Percentiles rank a stretch among this genome's conserved stretches.
phyloP scores from a whole-genome alignment of 805 yeast genomes.

The Metschnikowia orientalis region DNA sequence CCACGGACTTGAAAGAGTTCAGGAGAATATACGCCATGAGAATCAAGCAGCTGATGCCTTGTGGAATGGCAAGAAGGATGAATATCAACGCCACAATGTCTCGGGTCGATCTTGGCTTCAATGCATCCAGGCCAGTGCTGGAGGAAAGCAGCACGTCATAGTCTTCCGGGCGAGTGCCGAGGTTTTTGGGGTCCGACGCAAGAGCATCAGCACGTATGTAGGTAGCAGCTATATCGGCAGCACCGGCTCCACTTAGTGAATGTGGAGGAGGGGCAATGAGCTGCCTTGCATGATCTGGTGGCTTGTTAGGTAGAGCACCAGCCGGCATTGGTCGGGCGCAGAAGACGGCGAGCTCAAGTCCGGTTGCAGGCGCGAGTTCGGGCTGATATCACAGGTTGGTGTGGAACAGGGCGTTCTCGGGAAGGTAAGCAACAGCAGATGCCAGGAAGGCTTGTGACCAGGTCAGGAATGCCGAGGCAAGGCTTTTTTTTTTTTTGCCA shows the following conservation, averaged over 20 bases:
- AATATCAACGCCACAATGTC: slow-evolving; percentile 32
- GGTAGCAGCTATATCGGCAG: slow-evolving; percentile 10
- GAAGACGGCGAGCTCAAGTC: no score
- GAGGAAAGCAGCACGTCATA: not conserved
- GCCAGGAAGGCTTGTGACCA: no score
- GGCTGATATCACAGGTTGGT: no score
- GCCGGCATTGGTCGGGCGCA: slow-evolving; percentile 8
- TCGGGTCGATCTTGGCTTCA: slow-evolving; percentile 17
- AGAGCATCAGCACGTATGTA: slow-evolving; percentile 3
- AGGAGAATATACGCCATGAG: slow-evolving; percentile 24
- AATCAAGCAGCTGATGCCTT: slow-evolving; percentile 21
- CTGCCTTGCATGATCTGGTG: slow-evolving; percentile 3
- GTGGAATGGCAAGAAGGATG: slow-evolving; percentile 28
- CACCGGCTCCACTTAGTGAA: slow-evolving; percentile 10
- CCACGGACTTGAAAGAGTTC: slow-evolving; percentile 27
- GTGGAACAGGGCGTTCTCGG: no score
- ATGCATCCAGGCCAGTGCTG: not conserved
- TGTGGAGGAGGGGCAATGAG: slow-evolving; percentile 12
- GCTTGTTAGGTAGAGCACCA: slow-evolving; percentile 4
- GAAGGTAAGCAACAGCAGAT: no score
- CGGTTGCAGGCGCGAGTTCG: no score
- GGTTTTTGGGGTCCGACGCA: slow-evolving; percentile 1
- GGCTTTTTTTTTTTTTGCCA: no score
- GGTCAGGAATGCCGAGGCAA: no score
- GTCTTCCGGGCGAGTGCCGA: not conserved